Base-by-base conservation (phyloP, 257 asterid genomes). In the Scutellaria barbata region DNA sequence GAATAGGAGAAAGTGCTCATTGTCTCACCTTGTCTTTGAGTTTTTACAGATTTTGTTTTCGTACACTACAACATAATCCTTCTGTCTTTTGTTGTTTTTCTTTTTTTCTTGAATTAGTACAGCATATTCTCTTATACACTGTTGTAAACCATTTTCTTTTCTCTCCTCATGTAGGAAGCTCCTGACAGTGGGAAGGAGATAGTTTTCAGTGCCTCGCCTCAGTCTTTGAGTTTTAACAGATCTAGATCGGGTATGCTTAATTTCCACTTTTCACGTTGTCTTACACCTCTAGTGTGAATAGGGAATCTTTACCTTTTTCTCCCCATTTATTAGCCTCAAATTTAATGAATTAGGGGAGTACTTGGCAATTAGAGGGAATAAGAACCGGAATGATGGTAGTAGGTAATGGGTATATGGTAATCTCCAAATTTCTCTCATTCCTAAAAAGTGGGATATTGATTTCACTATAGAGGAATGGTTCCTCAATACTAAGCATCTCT, bases 231-330 rank as follows among this genome's bases (percentile, higher is more conserved):
- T 70, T 73, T 72, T 42, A 87, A 48, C 68, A 83, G 89, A 81
- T 92, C 96, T 46, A 83, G 90, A 84, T 86, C 96, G 11, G 97
- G 97, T 89, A 72, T 79, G 66, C 77, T 60, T 58, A 76, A 47
- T 72, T 12, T 52, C 47, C 33, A 35, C 35, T 5, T 71, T 37
- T 40, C 10, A 35, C 46, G 52, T 40, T 39, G 14, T 46, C 9
- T 48, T 12, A 22, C 35, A 10, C 47, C 64, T 51, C 47, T 45
- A 14, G 39, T 30, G 8, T 8, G 17, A 56, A 35, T 46, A 33
- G 48, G 68, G 46, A 43, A 6, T 58, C 10, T 66, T 74, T 12
- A 11, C 20, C 16, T 0, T 33, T 22, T 66, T 22, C 33, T 58
- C 10, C 52, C 50, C 55, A 25, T 51, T 52, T 68, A 5, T 72